phyloP scores from a whole-genome alignment of 768 basidiomycete genomes.

The Phylloporus arenicola region DNA sequence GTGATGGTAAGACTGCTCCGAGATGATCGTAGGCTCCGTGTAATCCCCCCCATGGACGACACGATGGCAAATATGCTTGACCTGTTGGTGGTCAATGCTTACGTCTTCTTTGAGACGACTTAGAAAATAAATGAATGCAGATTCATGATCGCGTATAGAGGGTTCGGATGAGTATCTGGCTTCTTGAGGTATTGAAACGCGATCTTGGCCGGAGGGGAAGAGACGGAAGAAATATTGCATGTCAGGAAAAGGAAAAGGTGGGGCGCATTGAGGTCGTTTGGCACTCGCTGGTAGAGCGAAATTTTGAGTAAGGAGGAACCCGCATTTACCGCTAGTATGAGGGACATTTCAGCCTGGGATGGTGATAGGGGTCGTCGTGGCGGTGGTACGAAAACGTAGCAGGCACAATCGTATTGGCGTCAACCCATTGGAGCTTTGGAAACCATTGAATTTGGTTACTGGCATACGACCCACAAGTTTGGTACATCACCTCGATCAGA shows the following conservation, averaged over 20 bases:
- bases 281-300: conserved; percentile 49
- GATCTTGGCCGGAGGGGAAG: conserved; percentile 49
- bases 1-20: conserved; percentile 61
- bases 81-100: conserved; percentile 37
- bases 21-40: conserved; percentile 63
- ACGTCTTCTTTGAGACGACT: conserved; percentile 38
- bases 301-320: conserved; percentile 87
- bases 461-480: not conserved
- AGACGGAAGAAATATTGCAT: conserved; percentile 53
- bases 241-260: conserved; percentile 41
- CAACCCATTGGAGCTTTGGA: not conserved
- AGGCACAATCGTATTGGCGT: not conserved
- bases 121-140: conserved; percentile 61
- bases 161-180: conserved; percentile 16
- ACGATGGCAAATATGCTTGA: conserved; percentile 62
- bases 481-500: not conserved
- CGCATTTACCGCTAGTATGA: conserved; percentile 70
- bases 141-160: conserved; percentile 50
- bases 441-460: not conserved
- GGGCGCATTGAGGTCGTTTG: conserved; percentile 29
- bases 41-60: conserved; percentile 88
- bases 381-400: too few species aligned
- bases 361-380: not conserved
- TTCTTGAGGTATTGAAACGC: conserved; percentile 31
- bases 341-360: conserved; percentile 15